Evolutionary conservation across 2,329 filamentous ascomycete species (phyloP), one percentile per base, ranked within the genome.

Genomic region (Colletotrichum horii): DNA sequence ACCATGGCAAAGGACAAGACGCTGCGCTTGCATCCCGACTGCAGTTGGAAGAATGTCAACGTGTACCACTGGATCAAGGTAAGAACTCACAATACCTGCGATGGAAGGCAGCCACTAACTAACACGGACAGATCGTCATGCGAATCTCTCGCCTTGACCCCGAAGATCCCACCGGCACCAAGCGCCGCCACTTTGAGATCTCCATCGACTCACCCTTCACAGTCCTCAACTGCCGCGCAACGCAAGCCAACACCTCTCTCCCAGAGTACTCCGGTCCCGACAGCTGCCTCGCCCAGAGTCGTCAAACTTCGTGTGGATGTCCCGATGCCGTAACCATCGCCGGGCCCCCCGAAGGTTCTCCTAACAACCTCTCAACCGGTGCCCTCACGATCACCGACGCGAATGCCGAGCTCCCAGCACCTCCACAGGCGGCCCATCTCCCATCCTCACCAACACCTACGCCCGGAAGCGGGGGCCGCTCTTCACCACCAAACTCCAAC

Each of bases 21-120:
- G 11, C 71, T 91, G 48, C 90, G 92, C 75, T 86, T 98, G 75
- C 94, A 98, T 82, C 96, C 96, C 69, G 96, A 98, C 82, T 98
- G 95, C 70, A 98, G 95, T 73, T 98, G 96, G 89, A 94, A 95
- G 81, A 97, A 97, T 77, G 96, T 98, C 68, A 95, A 97, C 80
- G 96, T 98, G 70, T 95, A 95, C 82, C 96, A 98, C 83, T 98
- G 96, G 96, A 98, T 98, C 84, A 98, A 98, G 91, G 95, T 95
- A 86, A 77, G 89, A 81, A 14, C 7, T 38, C 8, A 38, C 15
- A 30, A 7, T 3, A 32, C 30, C 43, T 22, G 43, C 43, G n/a
- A 11, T 48, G n/a, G 32, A n/a, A n/a, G 11, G 22, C 19, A 26
- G 34, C 43, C n/a, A 43, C 32, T 38, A 64, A 64, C 15, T 11